Evolutionary conservation across 768 basidiomycete species (phyloP), one percentile per base, ranked within the genome.

Genomic region (Plicaturopsis crispa): DNA sequence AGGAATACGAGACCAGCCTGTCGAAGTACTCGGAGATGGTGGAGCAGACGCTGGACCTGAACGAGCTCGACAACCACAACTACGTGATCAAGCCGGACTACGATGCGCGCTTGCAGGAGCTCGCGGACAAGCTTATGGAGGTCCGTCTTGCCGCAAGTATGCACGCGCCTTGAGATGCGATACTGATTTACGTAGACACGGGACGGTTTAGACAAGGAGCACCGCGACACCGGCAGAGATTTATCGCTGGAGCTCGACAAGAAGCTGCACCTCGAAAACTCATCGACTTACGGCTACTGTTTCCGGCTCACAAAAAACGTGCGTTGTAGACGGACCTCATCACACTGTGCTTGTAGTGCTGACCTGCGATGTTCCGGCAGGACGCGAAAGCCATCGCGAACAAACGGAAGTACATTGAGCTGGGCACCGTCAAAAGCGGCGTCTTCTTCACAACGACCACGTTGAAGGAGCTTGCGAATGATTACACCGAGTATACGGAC

Each of bases 221-320:
- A 97, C 56, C 59, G 65, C 5, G 51, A 65, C 2, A 81, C 78
- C 0, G 84, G 84, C 5, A 57, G 67, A 5, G 85, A 87, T 26
- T 67, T 97, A 5, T 73, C 70, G 6, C 49, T 99, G 7, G 91
- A 94, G 12, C 72, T 90, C 2, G 88, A 96, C 58, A 94, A 94
- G 65, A 98, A 97, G 62, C 61, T 98, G 8, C 96, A 98, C 58
- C 66, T 99, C 20, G 96, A 99, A 63, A 92, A 93, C 49, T 87
- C 84, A 38, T 72, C 74, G 40, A 75, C 78, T 1, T 89, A 94
- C 52, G 91, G 92, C 2, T 94, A 98, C 55, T 92, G 87, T 50
- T 88, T 98, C 62, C 66, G 96, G 19, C 56, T 98, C 31, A 93
- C 93, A 1, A 93, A 96, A 54, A 86, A 81, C 45, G 94, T 92